phyloP scores from a whole-genome alignment of 73 alveolate species.

The Tetrahymena malaccensis region DNA sequence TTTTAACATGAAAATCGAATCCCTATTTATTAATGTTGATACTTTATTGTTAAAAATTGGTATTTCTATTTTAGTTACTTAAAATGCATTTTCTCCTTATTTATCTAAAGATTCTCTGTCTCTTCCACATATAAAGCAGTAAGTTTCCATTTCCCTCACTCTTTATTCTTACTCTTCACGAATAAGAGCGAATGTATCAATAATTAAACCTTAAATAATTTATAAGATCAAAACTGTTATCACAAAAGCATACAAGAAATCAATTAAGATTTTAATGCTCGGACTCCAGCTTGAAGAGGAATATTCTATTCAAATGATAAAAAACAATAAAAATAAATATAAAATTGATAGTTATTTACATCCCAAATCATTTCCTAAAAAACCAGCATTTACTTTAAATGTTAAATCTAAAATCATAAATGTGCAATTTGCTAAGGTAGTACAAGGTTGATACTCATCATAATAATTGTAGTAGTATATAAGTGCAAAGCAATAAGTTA shows the following conservation, averaged over 20 bases:
- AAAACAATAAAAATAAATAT: not conserved
- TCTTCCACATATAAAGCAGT: not conserved
- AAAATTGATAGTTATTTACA: not conserved
- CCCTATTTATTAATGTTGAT: not conserved
- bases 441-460: not conserved
- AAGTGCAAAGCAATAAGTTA: not conserved
- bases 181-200: not conserved
- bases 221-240: not conserved
- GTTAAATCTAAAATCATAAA: not conserved
- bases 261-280: not conserved
- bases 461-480: not conserved
- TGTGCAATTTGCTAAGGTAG: not conserved
- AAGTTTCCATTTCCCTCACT: not conserved
- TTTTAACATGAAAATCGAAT: not conserved
- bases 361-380: not conserved
- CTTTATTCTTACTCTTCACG: not conserved
- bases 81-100: not conserved
- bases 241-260: not conserved
- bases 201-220: not conserved
- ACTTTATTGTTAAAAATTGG: not conserved
- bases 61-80: not conserved
- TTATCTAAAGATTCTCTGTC: not conserved
- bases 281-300: not conserved
- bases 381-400: not conserved
- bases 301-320: not conserved